Evolutionary conservation across 768 basidiomycete species (phyloP), one percentile per base, ranked within the genome.

Genomic region (Suillus brevipes): DNA sequence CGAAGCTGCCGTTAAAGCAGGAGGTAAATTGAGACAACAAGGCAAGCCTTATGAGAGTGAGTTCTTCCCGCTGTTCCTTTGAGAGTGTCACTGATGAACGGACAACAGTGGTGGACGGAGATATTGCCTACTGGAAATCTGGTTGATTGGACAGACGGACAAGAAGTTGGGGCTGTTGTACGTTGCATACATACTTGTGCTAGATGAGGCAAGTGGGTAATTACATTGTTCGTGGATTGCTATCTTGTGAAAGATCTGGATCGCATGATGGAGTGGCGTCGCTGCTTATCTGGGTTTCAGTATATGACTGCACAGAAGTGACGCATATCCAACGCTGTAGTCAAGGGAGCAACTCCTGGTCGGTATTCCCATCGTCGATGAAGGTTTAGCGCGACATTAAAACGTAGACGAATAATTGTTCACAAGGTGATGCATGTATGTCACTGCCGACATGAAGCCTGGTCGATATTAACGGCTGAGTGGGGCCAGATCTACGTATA

Each of bases 1-100:
- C 66, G 97, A 99, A 81, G 67, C 86, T 8, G 88, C 91, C 20
- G 96, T 97, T 73, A 99, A 99, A 79, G 94, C 95, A 28, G 93
- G 92, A 20, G 97, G 97, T 38, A 97, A 96, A 80, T 84, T 95
- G 63, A 83, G 94, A 74, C 97, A 99, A 74, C 95, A 97, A 76
- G 97, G 97, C 68, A 98, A 98, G 77, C 92, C 95, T 3, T 99
- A 96, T 75, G 95, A 97, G 78, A 94, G 92, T 94, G 67, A 70
- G 91, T 83, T 6, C 13, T 49, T 58, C 53, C 6, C 16, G 16
- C 25, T 28, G 34, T 38, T 16, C 47, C 37, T 38, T 40, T 60
- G 38, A 20, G 45, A 50, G 12, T 34, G n/a, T 56, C 65, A 45
- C 65, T 14, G 60, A 68, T 25, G 45, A 66, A 64, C 65, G 59